Conservation (phyloP, 768 basidiomycete genomes). For the Mycena galopus region DNA sequence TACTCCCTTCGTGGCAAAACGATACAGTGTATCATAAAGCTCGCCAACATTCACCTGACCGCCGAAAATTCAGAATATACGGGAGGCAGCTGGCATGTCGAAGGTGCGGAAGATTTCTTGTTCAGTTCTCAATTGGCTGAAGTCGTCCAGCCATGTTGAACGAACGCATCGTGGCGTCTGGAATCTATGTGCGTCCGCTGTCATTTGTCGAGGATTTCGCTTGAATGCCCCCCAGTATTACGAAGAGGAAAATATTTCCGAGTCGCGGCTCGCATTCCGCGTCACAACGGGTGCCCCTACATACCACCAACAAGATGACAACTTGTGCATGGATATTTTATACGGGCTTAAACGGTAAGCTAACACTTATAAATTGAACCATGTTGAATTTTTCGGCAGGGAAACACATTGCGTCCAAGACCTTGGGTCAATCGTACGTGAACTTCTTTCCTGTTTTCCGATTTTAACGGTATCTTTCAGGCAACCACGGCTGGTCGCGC, state of each 20-base stretch:
- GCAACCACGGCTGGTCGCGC: conserved; percentile 44
- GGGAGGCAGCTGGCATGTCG: conserved; percentile 51
- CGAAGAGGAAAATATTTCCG: too few relatives aligned
- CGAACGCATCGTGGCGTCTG: too few relatives aligned
- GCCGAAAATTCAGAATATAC: conserved; percentile 43
- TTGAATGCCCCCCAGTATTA: too few relatives aligned
- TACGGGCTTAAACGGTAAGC: too few relatives aligned
- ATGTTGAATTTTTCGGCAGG: background rate
- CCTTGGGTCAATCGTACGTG: conserved; percentile 43
- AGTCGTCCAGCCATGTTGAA: background rate
- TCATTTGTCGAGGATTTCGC: too few relatives aligned
- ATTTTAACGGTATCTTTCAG: background rate
- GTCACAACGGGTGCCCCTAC: too few relatives aligned
- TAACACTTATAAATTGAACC: too few relatives aligned
- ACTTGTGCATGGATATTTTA: too few relatives aligned
- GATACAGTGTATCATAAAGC: conserved; percentile 50
- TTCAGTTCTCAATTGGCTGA: background rate
- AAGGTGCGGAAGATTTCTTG: conserved; percentile 32
- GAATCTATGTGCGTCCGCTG: too few relatives aligned
- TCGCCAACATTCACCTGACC: conserved; percentile 47
- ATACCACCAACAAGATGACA: too few relatives aligned
- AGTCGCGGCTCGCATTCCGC: too few relatives aligned
- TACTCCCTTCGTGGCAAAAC: conserved; percentile 33
- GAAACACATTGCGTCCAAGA: conserved; percentile 34
- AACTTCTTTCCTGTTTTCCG: background rate